Conservation (phyloP, 2,329 filamentous ascomycete species). For the Arthrobotrys musiformis region DNA sequence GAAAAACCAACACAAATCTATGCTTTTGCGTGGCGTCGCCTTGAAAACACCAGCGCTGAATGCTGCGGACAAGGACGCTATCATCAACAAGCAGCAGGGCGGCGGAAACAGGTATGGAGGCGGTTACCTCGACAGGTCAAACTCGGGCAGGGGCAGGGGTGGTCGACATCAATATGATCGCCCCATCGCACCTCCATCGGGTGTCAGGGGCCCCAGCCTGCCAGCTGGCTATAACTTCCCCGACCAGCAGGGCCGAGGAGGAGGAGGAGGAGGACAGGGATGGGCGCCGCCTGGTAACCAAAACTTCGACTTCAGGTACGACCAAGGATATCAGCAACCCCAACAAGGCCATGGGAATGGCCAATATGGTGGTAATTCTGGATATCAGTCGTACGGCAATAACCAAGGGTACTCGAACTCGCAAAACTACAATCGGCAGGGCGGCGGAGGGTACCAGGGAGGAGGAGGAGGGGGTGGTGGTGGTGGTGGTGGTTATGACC, state of each 20-base stretch:
- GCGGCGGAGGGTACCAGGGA: constrained; percentile 28
- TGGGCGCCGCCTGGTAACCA: constrained; percentile 27
- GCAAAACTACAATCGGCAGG: constrained; percentile 19
- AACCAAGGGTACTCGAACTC: constrained; percentile 29
- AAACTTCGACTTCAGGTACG: constrained; percentile 26
- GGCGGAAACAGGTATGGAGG: constrained; percentile 75
- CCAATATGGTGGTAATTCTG: constrained; percentile 5
- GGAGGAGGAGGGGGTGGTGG: constrained; percentile 45
- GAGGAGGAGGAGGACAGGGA: constrained; percentile 7
- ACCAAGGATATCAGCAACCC: constrained; percentile 47
- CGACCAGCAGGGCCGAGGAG: constrained; percentile 9
- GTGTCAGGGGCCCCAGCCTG: constrained; percentile 52
- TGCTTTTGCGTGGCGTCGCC: constrained; percentile 86
- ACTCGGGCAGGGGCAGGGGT: constrained; percentile 56
- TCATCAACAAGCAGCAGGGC: constrained; percentile 73
- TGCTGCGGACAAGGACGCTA: constrained; percentile 77
- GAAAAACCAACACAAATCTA: constrained; percentile 84
- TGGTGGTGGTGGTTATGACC: constrained; percentile 56
- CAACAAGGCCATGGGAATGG: constrained; percentile 31
- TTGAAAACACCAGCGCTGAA: constrained; percentile 78
- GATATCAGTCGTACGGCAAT: constrained; percentile 49
- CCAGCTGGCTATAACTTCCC: constrained; percentile 37
- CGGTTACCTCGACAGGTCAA: constrained; percentile 62
- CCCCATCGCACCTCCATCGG: constrained; percentile 63
- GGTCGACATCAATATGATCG: constrained; percentile 64